Percentiles rank a stretch among this genome's conserved stretches.
These are phyloP conservation scores for Lentinus polychrous DNA, from an alignment of 1,284 basidiomycete species.

Conservation along the genomic window DNA sequence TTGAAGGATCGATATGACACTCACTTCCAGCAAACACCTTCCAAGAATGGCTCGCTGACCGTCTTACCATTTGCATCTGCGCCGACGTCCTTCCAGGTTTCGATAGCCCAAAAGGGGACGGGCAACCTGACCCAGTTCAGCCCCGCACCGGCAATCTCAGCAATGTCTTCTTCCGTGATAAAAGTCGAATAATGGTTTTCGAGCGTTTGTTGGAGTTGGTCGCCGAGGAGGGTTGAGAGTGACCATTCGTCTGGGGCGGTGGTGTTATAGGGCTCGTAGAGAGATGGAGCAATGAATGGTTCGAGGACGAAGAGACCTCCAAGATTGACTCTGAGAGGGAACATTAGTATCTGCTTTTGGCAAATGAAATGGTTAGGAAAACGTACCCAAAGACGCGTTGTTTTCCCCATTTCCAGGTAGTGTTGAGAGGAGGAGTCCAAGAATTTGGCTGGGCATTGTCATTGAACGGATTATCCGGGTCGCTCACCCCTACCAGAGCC, in stretches of 20 bases:
- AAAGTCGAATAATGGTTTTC: slow-evolving; percentile 53
- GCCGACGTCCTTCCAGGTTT: slow-evolving; percentile 41
- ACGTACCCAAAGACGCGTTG: slow-evolving; percentile 62
- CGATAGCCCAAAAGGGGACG: slow-evolving; percentile 76
- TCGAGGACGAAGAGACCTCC: slow-evolving; percentile 71
- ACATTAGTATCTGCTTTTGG: neutral
- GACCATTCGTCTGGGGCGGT: slow-evolving; percentile 53
- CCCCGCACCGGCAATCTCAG: slow-evolving; percentile 40
- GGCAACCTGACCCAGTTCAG: slow-evolving; percentile 76
- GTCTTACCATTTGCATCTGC: slow-evolving; percentile 15
- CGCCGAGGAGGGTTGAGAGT: slow-evolving; percentile 34
- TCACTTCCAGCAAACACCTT: slow-evolving; percentile 29
- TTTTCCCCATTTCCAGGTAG: slow-evolving; percentile 63
- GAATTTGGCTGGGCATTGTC: slow-evolving; percentile 51
- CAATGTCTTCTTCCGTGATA: slow-evolving; percentile 32
- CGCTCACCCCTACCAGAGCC: slow-evolving; percentile 36
- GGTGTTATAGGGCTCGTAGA: slow-evolving; percentile 65
- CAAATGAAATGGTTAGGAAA: slow-evolving; percentile 20
- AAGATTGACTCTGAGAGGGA: slow-evolving; percentile 43
- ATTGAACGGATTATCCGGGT: slow-evolving; percentile 59
- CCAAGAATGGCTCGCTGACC: slow-evolving; percentile 28
- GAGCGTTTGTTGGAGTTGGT: slow-evolving; percentile 31
- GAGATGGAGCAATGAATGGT: slow-evolving; percentile 74
- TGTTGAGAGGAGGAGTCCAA: slow-evolving; percentile 58
- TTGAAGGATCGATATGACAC: neutral